phyloP scores from a whole-genome alignment of 768 basidiomycete genomes.

The Lactarius vividus region DNA sequence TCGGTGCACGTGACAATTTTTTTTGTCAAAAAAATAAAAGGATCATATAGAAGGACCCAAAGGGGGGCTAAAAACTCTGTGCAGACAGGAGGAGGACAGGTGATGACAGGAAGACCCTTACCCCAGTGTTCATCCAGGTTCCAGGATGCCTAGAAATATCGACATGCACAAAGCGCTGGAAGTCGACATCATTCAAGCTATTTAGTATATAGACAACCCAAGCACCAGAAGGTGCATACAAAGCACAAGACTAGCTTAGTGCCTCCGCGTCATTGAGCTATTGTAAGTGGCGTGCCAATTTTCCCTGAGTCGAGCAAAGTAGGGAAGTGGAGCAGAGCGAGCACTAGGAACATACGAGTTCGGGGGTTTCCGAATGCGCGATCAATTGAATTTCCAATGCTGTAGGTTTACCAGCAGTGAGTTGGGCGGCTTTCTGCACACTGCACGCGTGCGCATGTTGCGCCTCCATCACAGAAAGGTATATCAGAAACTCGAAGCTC shows the following conservation, averaged over 20 bases:
- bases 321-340: neutral
- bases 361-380: neutral
- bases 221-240: neutral
- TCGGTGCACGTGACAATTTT: too few species aligned
- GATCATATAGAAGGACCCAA: neutral
- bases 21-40: too few species aligned
- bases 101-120: neutral
- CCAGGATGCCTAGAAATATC: conserved; percentile 35
- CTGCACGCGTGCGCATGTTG: neutral
- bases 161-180: too few species aligned
- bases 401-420: neutral
- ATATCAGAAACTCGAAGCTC: neutral
- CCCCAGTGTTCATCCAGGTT: neutral
- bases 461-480: neutral
- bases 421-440: neutral
- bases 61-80: neutral
- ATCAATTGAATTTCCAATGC: neutral
- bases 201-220: neutral
- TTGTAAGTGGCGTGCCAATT: neutral
- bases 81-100: neutral
- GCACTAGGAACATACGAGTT: too few species aligned
- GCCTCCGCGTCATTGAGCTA: neutral
- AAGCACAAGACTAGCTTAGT: neutral
- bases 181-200: too few species aligned
- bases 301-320: neutral